phyloP scores from a whole-genome alignment of 1,284 basidiomycete genomes.

The Marasmius tenuissimus region DNA sequence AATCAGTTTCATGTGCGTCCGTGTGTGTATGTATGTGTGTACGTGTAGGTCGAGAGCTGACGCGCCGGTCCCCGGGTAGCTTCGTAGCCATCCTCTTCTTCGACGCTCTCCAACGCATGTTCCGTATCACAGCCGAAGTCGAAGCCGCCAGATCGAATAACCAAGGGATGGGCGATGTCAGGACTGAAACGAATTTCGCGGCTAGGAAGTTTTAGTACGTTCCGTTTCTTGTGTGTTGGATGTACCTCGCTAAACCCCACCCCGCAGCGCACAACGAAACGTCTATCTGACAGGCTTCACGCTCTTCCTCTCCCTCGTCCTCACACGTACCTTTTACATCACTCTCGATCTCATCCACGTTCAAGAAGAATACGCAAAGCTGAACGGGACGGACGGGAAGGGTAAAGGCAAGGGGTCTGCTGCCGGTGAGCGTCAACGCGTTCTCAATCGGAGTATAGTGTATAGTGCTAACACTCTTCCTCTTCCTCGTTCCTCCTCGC shows the following conservation, averaged over 20 bases:
- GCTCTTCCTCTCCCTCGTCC: slow-evolving; percentile 90
- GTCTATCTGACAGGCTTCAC: slow-evolving; percentile 92
- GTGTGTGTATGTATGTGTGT: neutral
- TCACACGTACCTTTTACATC: slow-evolving; percentile 91
- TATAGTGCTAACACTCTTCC: no score
- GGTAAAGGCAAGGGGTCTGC: neutral
- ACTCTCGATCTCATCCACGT: slow-evolving; percentile 88
- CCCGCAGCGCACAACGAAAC: slow-evolving; percentile 72
- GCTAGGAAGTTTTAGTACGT: slow-evolving; percentile 93
- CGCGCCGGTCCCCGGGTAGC: slow-evolving; percentile 37
- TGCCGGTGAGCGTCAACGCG: no score
- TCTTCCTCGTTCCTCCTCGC: neutral
- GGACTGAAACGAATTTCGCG: slow-evolving; percentile 82
- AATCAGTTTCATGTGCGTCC: slow-evolving; percentile 88
- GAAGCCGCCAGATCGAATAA: slow-evolving; percentile 64
- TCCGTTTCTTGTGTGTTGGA: neutral
- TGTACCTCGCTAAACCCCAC: no score
- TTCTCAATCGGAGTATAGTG: no score
- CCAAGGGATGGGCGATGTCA: slow-evolving; percentile 59
- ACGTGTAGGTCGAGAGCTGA: neutral
- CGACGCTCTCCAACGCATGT: slow-evolving; percentile 94
- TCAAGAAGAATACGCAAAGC: slow-evolving; percentile 83
- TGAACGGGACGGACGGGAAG: slow-evolving; percentile 53
- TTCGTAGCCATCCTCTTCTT: slow-evolving; percentile 85
- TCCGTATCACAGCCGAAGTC: slow-evolving; percentile 77